These are phyloP conservation scores for Bipolaris victoriae DNA, from an alignment of 2,329 filamentous ascomycete genomes.

Conservation along the genomic window DNA sequence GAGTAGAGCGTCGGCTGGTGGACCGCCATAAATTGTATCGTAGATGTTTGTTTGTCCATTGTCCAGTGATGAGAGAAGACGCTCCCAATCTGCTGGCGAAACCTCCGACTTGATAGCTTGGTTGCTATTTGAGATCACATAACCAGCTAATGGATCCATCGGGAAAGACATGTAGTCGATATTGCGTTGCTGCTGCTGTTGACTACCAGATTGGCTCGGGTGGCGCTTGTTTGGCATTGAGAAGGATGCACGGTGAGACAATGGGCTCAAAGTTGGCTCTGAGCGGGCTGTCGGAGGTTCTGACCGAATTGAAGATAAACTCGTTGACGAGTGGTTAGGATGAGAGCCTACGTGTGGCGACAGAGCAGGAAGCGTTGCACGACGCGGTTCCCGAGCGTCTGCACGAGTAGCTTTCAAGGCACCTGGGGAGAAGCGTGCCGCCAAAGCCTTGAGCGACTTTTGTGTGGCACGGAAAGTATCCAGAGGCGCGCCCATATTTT, in stretches of 20 bases:
- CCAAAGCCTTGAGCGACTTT: conserved; percentile 57
- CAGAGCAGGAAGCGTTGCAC: conserved; percentile 52
- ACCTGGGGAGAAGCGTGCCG: conserved; percentile 52
- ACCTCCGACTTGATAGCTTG: conserved; percentile 53
- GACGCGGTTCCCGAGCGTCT: conserved; percentile 44
- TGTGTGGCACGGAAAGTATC: conserved; percentile 51
- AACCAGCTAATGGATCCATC: conserved; percentile 45
- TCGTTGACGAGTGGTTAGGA: conserved; percentile 55
- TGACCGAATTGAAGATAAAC: conserved; percentile 57
- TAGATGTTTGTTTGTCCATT: conserved; percentile 83
- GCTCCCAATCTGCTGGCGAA: conserved; percentile 79
- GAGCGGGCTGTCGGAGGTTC: conserved; percentile 54
- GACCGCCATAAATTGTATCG: conserved; percentile 78
- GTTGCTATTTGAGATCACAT: conserved; percentile 45
- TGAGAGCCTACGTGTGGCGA: conserved; percentile 53
- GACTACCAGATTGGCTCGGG: conserved; percentile 32
- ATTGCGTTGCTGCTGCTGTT: conserved; percentile 45
- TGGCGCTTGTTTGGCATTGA: conserved; percentile 45
- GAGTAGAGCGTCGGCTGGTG: conserved; percentile 52
- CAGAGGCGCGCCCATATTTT: conserved; percentile 45
- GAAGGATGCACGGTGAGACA: conserved; percentile 44
- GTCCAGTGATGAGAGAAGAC: conserved; percentile 78
- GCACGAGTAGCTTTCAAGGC: conserved; percentile 33
- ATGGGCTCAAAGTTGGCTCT: conserved; percentile 55
- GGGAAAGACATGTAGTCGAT: conserved; percentile 58